Evolutionary conservation across 768 basidiomycete species (phyloP).

Genomic region (Suillus paluster): DNA sequence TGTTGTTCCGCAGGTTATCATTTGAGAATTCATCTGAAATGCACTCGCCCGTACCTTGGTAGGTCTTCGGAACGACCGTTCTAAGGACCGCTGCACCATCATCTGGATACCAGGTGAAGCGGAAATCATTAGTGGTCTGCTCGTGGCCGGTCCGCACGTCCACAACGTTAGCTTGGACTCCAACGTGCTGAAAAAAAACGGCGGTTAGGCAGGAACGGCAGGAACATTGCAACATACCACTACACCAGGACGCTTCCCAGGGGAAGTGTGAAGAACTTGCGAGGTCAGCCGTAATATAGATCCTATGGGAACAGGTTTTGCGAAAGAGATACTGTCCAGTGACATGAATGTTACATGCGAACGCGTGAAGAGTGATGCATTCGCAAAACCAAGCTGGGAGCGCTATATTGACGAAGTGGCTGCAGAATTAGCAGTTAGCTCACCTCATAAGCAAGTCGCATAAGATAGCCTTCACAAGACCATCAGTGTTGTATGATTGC

Average conservation of each 20-base stretch:
- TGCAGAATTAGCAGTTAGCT: slow-evolving; percentile 5
- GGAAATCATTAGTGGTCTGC: slow-evolving; percentile 74
- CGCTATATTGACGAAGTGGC: background rate
- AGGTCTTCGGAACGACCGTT: slow-evolving; percentile 69
- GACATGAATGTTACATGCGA: slow-evolving; percentile 73
- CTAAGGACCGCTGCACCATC: slow-evolving; percentile 41
- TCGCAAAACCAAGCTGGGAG: slow-evolving; percentile 71
- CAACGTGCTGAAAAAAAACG: slow-evolving; percentile 56
- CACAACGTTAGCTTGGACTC: slow-evolving; percentile 73
- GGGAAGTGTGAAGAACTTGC: slow-evolving; percentile 62
- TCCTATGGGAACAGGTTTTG: slow-evolving; percentile 82
- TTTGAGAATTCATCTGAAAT: background rate
- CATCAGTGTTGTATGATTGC: background rate
- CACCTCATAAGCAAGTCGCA: slow-evolving; percentile 77
- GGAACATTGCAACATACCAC: slow-evolving; percentile 51
- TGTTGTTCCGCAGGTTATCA: slow-evolving; percentile 31
- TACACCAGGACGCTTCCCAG: slow-evolving; percentile 42
- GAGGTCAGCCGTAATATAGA: slow-evolving; percentile 78
- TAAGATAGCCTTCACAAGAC: slow-evolving; percentile 45
- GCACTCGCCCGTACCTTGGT: slow-evolving; percentile 50
- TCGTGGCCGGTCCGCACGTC: slow-evolving; percentile 67
- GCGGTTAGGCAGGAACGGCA: background rate
- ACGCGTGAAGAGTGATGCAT: slow-evolving; percentile 69
- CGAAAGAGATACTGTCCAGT: slow-evolving; percentile 80
- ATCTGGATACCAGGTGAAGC: slow-evolving; percentile 71